These are phyloP conservation scores for Russula virescens DNA, from an alignment of 768 basidiomycete species.

Conservation along the genomic window DNA sequence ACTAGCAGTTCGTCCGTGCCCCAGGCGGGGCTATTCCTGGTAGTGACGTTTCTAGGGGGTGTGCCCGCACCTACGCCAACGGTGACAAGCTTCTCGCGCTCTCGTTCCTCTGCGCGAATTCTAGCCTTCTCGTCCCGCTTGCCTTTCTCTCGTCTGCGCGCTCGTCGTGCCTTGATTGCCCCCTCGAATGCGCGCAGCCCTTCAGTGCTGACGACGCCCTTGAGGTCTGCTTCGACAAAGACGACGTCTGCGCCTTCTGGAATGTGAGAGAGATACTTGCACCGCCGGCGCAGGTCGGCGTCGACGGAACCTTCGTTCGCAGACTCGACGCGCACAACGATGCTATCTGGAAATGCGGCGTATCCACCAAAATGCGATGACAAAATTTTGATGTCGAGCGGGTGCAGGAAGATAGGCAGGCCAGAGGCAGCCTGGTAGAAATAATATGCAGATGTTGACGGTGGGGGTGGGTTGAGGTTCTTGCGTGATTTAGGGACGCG, in stretches of 20 bases:
- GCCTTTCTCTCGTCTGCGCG: conserved; percentile 73
- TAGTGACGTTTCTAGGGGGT: neutral
- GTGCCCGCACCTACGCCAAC: neutral
- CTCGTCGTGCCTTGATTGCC: conserved; percentile 67
- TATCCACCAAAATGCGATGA: conserved; percentile 79
- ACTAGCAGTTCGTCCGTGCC: neutral
- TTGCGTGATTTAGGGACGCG: conserved; percentile 56
- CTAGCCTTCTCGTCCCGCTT: conserved; percentile 85
- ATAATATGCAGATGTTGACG: conserved; percentile 85
- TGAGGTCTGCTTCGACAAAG: conserved; percentile 85
- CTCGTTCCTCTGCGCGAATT: conserved; percentile 68
- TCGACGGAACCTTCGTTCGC: conserved; percentile 75
- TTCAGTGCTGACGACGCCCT: conserved; percentile 66
- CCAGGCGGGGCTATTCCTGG: conserved; percentile 7
- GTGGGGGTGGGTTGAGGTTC: conserved; percentile 82
- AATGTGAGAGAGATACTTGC: conserved; percentile 92
- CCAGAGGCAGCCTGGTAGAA: conserved; percentile 96
- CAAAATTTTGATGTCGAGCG: conserved; percentile 91
- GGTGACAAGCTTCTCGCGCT: conserved; percentile 24
- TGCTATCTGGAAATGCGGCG: conserved; percentile 74
- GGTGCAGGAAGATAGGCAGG: conserved; percentile 87
- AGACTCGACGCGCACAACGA: conserved; percentile 76
- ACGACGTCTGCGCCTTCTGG: conserved; percentile 90
- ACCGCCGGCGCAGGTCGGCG: conserved; percentile 89
- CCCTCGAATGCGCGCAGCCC: conserved; percentile 80